Evolutionary conservation across 1,139 yeast species (phyloP), one percentile per base, ranked within the genome.

Genomic region (Wickerhamiella infanticola): DNA sequence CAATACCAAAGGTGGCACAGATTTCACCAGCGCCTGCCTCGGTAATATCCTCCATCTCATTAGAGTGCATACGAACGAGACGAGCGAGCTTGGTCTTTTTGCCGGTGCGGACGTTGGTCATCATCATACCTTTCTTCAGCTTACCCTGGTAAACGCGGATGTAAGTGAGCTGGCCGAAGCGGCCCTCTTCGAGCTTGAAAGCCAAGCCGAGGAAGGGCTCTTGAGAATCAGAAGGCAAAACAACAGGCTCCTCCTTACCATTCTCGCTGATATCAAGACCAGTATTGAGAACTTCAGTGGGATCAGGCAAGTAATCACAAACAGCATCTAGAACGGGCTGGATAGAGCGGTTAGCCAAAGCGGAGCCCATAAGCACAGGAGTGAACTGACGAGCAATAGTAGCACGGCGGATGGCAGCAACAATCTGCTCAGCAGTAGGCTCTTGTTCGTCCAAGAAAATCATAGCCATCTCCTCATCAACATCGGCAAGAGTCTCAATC

Each of bases 301-400:
- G 98, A 64, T 88, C 81, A 43, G 98, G 98, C 59, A 90, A 74
- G 64, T 79, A 90, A 63, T 90, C 97, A 55, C 93, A 94, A 50
- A 90, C 95, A 39, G 97, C 90, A 63, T 90, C 96, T 56, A 90
- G 73, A 39, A 90, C 97, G 25, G 90, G 85, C 69, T 90, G 98
- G 52, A 90, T 73, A 65, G 96, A 95, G 56, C 81, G 82, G 67
- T 90, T 90, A 46, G 97, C 98, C 54, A 90, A 73, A 27, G 98
- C 98, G 45, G 97, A 85, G 35, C 98, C 98, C 97, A 90, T 90
- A 55, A 90, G 71, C 13, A 90, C 97, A n/a, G 98, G 98, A 24
- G 97, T 85, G 69, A 90, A 90, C 63, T 77, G 83, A 68, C 97
- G 79, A 37, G 88, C 94, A 66, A 90, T 88, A n/a, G 98, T 90